Evolutionary conservation across 2,329 filamentous ascomycete species (phyloP), one percentile per base, ranked within the genome.

Genomic region (Nemania diffusa): DNA sequence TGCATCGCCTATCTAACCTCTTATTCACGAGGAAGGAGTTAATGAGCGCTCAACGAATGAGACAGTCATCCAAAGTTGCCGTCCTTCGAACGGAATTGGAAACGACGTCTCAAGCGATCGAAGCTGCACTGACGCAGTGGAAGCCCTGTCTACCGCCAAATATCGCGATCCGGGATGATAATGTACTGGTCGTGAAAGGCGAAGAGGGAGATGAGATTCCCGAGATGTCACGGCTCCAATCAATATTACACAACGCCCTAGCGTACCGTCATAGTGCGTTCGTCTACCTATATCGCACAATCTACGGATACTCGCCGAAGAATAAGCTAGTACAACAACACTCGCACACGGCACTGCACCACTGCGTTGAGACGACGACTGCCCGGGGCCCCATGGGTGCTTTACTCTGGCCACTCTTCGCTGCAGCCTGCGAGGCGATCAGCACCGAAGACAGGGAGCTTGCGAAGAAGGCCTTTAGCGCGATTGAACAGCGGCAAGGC

Each of bases 371-470:
- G 32, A 88, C 87, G 0, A 87, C 88, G 29, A 79, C 78, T 24
- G 84, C 85, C 65, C 79, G 80, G 51, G 88, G 88, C 0, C 88
- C 88, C 0, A 89, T 90, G 85, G 84, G 86, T 1, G 88, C 88
- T 2, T 79, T 91, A 40, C 81, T 91, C 1, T 90, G 88, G 87
- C 88, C 88, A 0, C 79, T 90, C 2, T 91, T 91, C 71, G 87
- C 88, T 9, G 85, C 87, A 1, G 84, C 87, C 1, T 90, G 88
- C 73, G 88, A 91, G 75, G 88, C 88, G 0, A 78, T 81, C 8
- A 80, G 75, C 17, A 71, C 76, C 1, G 79, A 78, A 8, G 88
- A 91, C 73, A 79, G 88, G 17, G 80, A 79, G 5, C 77, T 87
- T 20, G 86, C 88, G 3, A 76, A 81, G 27, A 79, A 80, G 62